These are phyloP conservation scores for Saitozyma podzolica DNA, from an alignment of 768 basidiomycete genomes.

Conservation along the genomic window DNA sequence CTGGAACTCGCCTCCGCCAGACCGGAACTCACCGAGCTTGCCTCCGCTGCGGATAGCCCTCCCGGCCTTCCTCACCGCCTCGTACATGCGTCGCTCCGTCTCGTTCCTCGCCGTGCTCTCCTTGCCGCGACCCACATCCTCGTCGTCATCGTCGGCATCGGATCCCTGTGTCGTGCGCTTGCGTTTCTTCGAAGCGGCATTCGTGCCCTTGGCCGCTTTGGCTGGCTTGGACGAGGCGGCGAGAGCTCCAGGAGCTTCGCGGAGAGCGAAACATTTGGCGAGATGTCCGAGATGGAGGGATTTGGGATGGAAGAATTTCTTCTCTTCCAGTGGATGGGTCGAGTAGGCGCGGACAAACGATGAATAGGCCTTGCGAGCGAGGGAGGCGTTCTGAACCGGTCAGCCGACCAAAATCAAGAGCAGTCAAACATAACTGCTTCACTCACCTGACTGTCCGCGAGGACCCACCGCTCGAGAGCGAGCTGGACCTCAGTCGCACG, in stretches of 20 bases:
- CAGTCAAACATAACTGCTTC: neutral
- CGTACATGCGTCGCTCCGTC: slow-evolving; percentile 83
- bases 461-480: slow-evolving; percentile 90
- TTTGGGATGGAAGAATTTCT: slow-evolving; percentile 93
- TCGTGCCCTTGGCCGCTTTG: slow-evolving; percentile 9
- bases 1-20: slow-evolving; percentile 50
- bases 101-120: slow-evolving; percentile 52
- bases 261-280: slow-evolving; percentile 51
- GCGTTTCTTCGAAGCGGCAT: slow-evolving; percentile 49
- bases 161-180: slow-evolving; percentile 21
- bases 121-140: slow-evolving; percentile 49
- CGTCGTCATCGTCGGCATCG: slow-evolving; percentile 53
- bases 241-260: slow-evolving; percentile 46
- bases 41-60: slow-evolving; percentile 77
- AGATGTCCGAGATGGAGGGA: slow-evolving; percentile 89
- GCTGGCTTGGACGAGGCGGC: slow-evolving; percentile 21
- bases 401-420: neutral
- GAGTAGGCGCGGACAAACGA: slow-evolving; percentile 96
- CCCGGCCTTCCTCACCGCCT: slow-evolving; percentile 78
- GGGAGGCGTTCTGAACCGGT: slow-evolving; percentile 64
- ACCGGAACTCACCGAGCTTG: slow-evolving; percentile 46
- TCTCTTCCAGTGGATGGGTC: slow-evolving; percentile 92
- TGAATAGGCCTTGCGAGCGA: slow-evolving; percentile 80
- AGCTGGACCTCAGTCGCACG: slow-evolving; percentile 95
- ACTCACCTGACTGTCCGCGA: slow-evolving; percentile 68